Evolutionary conservation across 441 rosid species (phyloP), one percentile per base, ranked within the genome.

Genomic region (Eutrema salsugineum): DNA sequence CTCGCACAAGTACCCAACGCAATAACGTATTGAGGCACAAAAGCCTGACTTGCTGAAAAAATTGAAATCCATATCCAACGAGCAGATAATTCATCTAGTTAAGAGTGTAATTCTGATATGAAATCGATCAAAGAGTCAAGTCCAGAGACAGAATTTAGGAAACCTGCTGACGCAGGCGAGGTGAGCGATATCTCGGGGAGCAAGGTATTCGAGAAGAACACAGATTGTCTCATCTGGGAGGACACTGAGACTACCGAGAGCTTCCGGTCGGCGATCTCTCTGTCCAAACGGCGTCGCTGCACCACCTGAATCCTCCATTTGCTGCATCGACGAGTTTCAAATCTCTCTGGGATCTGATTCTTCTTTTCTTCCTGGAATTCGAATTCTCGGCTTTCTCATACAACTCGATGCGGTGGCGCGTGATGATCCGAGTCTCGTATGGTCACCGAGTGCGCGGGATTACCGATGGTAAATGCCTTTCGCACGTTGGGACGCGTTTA

Each of bases 141-240:
- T 44, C 11, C 24, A 39, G 35, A 28, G 36, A 54, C 16, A 66
- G 24, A 42, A 47, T 10, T 30, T 1, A 20, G 44, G 2, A 17
- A 44, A 94, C 99, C 99, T 94, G 97, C 99, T 94, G 68, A 88
- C 94, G 70, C 99, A 89, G 68, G 97, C 74, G 74, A 92, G 83
- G 53, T 88, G 87, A 74, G 91, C 91, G 63, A 88, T 79, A 16
- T 94, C 97, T 11, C 84, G 87, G 38, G 94, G 96, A 75, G 82
- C 27, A 73, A 94, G 94, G 63, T 20, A 32, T 36, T 88, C 91
- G 65, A 94, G 67, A 70, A 91, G 81, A 40, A 85, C 48, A 64
- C 89, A 87, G 76, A 90, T 70, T 11, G 92, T 71, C 44, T 94
- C 97, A 51, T 94, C 99, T 40, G 97, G 88, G 16, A 94, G 85